These are phyloP conservation scores for Penium margaritaceum DNA, from an alignment of 139 green algal species.

Conservation along the genomic window DNA sequence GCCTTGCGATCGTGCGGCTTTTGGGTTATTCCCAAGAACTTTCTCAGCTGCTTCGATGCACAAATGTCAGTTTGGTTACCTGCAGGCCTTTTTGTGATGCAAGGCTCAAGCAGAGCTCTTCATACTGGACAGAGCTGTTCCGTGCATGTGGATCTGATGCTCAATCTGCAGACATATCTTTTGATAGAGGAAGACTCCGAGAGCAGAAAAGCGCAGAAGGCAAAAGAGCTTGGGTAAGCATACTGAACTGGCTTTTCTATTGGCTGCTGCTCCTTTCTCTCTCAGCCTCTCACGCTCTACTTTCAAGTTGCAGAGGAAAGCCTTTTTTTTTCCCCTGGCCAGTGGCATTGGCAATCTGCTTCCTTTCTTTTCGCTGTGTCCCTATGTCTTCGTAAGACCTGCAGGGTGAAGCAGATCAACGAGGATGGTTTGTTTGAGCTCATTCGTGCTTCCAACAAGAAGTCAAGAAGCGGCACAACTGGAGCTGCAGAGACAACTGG, in stretches of 20 bases:
- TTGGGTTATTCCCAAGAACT: neutral
- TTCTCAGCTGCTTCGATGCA: neutral
- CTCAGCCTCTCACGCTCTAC: no score
- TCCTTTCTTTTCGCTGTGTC: neutral
- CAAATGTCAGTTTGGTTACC: neutral
- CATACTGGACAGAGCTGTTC: neutral
- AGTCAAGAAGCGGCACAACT: slow-evolving; percentile 3
- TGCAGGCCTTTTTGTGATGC: neutral
- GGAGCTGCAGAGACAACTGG: neutral
- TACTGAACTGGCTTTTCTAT: neutral
- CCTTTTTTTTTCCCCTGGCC: neutral
- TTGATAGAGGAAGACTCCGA: slow-evolving; percentile 38
- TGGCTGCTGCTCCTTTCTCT: neutral
- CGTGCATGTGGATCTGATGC: neutral
- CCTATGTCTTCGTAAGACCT: neutral
- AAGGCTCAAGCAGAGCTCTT: neutral
- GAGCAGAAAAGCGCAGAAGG: slow-evolving; percentile 41
- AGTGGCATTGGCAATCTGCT: neutral
- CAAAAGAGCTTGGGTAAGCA: slow-evolving; percentile 39
- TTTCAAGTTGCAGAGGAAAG: no score
- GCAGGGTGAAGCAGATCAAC: slow-evolving; percentile 27
- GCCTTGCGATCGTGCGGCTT: no score
- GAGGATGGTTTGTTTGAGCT: slow-evolving; percentile 46
- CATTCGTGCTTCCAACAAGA: slow-evolving; percentile 27
- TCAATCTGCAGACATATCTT: slow-evolving; percentile 28